Conservation (phyloP, 208 protist genomes). For the Dictyostelium gargantuum region DNA sequence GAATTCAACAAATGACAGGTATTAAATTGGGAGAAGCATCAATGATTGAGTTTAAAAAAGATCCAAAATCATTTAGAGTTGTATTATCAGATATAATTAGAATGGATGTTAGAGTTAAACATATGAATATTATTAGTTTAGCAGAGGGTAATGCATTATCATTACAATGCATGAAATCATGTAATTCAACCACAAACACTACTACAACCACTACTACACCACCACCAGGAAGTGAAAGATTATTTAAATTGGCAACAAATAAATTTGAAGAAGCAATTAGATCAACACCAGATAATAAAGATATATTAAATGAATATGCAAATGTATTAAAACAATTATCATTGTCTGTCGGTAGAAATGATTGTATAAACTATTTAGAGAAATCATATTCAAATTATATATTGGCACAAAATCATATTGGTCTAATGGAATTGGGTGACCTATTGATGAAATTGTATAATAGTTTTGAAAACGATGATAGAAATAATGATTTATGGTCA, state of each 20-base stretch:
- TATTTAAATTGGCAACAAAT: conserved; percentile 53
- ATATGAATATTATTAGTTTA: conserved; percentile 66
- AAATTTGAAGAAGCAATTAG: conserved; percentile 68
- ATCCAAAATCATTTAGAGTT: conserved; percentile 36
- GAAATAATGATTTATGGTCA: not conserved
- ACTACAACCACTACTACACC: not conserved
- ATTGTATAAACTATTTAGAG: conserved; percentile 8
- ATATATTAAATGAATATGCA: conserved; percentile 63
- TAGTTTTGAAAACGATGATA: not conserved
- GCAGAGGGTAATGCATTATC: conserved; percentile 69
- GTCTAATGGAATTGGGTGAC: not conserved
- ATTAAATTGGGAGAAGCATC: conserved; percentile 58
- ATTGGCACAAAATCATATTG: conserved; percentile 9
- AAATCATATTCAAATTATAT: conserved; percentile 46
- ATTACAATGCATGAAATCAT: conserved; percentile 46
- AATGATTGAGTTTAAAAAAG: conserved; percentile 16
- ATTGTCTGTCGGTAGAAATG: conserved; percentile 25
- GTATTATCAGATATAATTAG: conserved; percentile 48
- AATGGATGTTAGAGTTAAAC: conserved; percentile 52
- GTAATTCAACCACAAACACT: not conserved
- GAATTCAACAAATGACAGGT: conserved; percentile 61
- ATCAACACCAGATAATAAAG: conserved; percentile 63
- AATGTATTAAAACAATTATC: conserved; percentile 48
- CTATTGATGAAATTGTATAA: not conserved
- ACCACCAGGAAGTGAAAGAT: conserved; percentile 7